Conservation (phyloP, 129 eudicot genomes). For the Calendula officinalis region DNA sequence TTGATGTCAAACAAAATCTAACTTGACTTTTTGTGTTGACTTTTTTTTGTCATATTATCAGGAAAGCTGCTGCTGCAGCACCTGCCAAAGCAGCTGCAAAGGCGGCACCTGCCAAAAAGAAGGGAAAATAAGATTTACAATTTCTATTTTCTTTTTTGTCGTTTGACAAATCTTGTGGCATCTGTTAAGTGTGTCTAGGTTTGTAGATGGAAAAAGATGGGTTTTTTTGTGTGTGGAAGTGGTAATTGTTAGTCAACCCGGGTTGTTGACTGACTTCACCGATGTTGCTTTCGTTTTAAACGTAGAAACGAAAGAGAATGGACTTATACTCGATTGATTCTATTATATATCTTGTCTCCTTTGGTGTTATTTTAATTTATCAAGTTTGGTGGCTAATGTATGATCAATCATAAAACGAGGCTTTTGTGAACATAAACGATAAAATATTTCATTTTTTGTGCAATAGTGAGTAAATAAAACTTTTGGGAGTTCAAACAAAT, state of each 20-base stretch:
- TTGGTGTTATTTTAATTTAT: slow-evolving; percentile 11
- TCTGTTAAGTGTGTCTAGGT: slow-evolving; percentile 17
- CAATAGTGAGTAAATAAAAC: slow-evolving; percentile 1
- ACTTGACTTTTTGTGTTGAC: slow-evolving; percentile 2
- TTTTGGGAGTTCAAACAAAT: no score
- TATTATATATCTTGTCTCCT: background rate
- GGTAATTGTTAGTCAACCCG: background rate
- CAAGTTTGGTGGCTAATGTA: background rate
- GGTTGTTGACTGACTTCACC: background rate
- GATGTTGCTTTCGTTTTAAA: slow-evolving; percentile 7
- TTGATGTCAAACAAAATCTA: slow-evolving; percentile 7
- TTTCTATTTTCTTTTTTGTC: background rate
- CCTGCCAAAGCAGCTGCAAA: slow-evolving; percentile 14
- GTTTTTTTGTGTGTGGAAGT: slow-evolving; percentile 17
- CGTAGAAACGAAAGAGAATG: slow-evolving; percentile 14
- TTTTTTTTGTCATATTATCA: background rate
- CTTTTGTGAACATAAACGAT: background rate
- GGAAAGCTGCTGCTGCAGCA: slow-evolving; percentile 24
- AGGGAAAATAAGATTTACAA: background rate
- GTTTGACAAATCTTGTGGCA: slow-evolving; percentile 19
- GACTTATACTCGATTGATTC: slow-evolving; percentile 8
- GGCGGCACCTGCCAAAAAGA: slow-evolving; percentile 7
- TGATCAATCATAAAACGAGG: background rate
- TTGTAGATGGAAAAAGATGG: slow-evolving; percentile 14
- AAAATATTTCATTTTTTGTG: background rate